Evolutionary conservation across 306 rosid genomes (phyloP), one percentile per base, ranked within the genome.

Genomic region (Mimosa bimucronata): DNA sequence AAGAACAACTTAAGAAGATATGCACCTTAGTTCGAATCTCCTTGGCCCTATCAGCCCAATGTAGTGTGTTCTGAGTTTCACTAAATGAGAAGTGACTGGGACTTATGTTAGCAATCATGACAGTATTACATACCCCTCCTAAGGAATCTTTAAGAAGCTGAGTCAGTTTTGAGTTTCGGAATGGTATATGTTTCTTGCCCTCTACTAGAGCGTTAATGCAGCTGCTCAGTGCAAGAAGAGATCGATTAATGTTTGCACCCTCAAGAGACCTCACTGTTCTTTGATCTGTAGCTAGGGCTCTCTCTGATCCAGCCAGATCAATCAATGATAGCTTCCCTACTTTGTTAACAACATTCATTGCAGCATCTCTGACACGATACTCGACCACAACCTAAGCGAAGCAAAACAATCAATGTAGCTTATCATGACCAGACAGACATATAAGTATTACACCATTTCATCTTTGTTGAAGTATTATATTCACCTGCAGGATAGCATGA

Each of bases 21-120:
- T 58, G 11, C 46, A 95, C 97, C 99, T 95, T 95, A 23, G 87
- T 64, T 64, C 97, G 86, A 78, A 95, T 95, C 87, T 95, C 97
- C 89, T 95, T 95, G 77, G 99, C 97, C 75, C 98, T 92, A 77
- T 95, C 98, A 40, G 99, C 98, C 98, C 99, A 95, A 53, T 93
- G 98, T 80, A 95, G 97, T 4, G 98, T 92, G 82, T 93, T 95
- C 80, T 95, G 98, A 46, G 97, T 95, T 89, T 93, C 99, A 66
- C 98, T 94, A 84, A 95, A 95, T 52, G 92, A 84, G 78, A 91
- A 89, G 86, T 88, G 85, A 83, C 97, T 91, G 13, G 99, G 99
- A 82, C 99, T 93, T 75, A 95, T 88, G 85, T 95, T 95, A 64
- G 98, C 99, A 73, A 95, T 95, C 99, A 95, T 93, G 58, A 95